Conservation (phyloP, 1,284 basidiomycete species). For the Fistulina hepatica region DNA sequence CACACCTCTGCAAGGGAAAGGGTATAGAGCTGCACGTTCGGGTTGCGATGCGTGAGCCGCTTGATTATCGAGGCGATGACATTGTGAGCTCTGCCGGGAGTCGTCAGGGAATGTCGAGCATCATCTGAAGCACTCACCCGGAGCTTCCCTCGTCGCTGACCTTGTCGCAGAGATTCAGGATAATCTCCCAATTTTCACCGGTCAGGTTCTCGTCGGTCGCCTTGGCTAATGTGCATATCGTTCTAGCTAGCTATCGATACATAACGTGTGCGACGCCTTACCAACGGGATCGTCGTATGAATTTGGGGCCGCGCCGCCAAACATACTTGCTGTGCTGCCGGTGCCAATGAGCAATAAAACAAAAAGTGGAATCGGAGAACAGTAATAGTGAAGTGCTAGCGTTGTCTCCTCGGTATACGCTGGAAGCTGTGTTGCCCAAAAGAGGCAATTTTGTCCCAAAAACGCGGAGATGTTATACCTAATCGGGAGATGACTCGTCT, state of each 20-base stretch:
- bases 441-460: too few species aligned
- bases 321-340: constrained; percentile 37
- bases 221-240: constrained; percentile 55
- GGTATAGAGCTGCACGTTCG: constrained; percentile 94
- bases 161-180: constrained; percentile 94
- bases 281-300: constrained; percentile 93
- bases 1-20: constrained; percentile 78
- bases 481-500: too few species aligned
- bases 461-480: too few species aligned
- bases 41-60: constrained; percentile 86
- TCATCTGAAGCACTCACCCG: constrained; percentile 46
- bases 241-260: constrained; percentile 1
- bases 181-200: constrained; percentile 92
- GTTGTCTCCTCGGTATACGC: too few species aligned
- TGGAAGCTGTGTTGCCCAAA: too few species aligned
- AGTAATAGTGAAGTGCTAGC: too few species aligned
- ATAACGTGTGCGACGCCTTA: constrained; percentile 30
- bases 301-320: constrained; percentile 54
- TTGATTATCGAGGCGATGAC: constrained; percentile 83
- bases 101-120: constrained; percentile 4
- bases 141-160: constrained; percentile 83
- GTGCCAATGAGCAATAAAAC: constrained; percentile 18
- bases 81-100: constrained; percentile 63
- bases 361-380: too few species aligned
- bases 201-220: constrained; percentile 94